These are phyloP conservation scores for Wallacemonas sp. DNA, from an alignment of 208 protist genomes.

Conservation along the genomic window DNA sequence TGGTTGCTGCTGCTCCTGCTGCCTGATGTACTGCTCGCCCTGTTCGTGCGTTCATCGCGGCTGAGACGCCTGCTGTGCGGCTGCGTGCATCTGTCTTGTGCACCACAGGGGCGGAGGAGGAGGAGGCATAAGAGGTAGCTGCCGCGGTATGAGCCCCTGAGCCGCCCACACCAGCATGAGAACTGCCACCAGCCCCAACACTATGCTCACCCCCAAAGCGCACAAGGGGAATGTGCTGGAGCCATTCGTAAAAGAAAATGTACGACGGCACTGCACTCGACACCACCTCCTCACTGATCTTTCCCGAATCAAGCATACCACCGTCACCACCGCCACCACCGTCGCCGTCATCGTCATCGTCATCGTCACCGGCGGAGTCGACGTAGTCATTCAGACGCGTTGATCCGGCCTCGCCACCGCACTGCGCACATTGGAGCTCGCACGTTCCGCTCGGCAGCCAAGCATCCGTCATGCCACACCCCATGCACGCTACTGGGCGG, in stretches of 20 bases:
- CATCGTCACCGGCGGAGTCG: conserved; percentile 28
- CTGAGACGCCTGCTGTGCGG: too few relatives aligned
- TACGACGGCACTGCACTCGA: conserved; percentile 42
- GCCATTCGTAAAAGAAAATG: conserved; percentile 70
- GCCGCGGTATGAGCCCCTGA: background rate
- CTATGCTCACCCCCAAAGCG: conserved; percentile 10
- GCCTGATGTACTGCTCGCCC: background rate
- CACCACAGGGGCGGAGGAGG: conserved; percentile 1
- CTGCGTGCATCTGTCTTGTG: too few relatives aligned
- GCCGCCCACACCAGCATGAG: background rate
- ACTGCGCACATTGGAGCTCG: conserved; percentile 69
- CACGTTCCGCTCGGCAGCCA: conserved; percentile 67
- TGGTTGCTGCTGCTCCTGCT: background rate
- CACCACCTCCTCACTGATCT: conserved; percentile 2
- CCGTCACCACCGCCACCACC: conserved; percentile 9
- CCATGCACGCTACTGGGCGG: conserved; percentile 45
- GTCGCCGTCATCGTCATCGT: conserved; percentile 23
- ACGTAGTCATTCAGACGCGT: conserved; percentile 62
- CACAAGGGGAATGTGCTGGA: conserved; percentile 38
- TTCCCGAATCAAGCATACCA: background rate
- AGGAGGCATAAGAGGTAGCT: background rate
- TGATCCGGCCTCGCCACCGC: conserved; percentile 52
- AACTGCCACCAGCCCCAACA: conserved; percentile 5
- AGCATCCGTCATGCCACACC: conserved; percentile 71
- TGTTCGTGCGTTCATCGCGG: too few relatives aligned